A percentile compares a stretch with the other conserved stretches of the same genome.
These are phyloP conservation scores for Yueomyces sinensis DNA, from an alignment of 805 yeast genomes.

Conservation along the genomic window DNA sequence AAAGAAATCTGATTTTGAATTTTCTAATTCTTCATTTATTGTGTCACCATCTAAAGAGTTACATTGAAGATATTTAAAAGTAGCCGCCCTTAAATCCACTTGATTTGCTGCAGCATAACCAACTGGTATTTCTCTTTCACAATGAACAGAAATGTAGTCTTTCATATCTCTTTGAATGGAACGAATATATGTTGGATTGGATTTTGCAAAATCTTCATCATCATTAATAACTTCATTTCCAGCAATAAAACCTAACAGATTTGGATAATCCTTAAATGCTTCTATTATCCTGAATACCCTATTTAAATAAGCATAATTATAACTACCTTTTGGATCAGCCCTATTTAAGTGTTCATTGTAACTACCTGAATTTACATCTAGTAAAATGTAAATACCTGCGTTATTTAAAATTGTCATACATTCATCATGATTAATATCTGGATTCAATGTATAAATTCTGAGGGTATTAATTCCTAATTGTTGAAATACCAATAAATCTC, in stretches of 20 bases:
- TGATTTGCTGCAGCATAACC: constrained; percentile 94
- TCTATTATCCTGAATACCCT: constrained; percentile 78
- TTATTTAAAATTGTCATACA: constrained; percentile 83
- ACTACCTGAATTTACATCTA: constrained; percentile 75
- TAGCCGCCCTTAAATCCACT: constrained; percentile 49
- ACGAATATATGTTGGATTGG: constrained; percentile 68
- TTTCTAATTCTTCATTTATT: constrained; percentile 33
- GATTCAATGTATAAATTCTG: constrained; percentile 72
- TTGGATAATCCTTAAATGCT: constrained; percentile 73
- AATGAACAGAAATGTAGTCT: constrained; percentile 54
- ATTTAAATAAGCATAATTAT: constrained; percentile 54
- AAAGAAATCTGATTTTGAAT: constrained; percentile 69
- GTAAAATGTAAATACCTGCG: constrained; percentile 79
- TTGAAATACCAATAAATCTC: constrained; percentile 71
- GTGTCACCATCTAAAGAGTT: constrained; percentile 38
- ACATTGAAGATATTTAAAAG: constrained; percentile 76
- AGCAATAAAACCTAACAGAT: constrained; percentile 75
- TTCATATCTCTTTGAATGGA: constrained; percentile 91
- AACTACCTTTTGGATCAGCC: constrained; percentile 54
- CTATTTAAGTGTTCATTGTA: constrained; percentile 58
- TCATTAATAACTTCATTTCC: constrained; percentile 91
- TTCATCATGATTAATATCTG: constrained; percentile 76
- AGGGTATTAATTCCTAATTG: constrained; percentile 76
- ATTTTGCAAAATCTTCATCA: constrained; percentile 40
- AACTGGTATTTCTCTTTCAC: constrained; percentile 75